Evolutionary conservation across 2,329 filamentous ascomycete genomes (phyloP).

Genomic region (Teratosphaeria destructans): DNA sequence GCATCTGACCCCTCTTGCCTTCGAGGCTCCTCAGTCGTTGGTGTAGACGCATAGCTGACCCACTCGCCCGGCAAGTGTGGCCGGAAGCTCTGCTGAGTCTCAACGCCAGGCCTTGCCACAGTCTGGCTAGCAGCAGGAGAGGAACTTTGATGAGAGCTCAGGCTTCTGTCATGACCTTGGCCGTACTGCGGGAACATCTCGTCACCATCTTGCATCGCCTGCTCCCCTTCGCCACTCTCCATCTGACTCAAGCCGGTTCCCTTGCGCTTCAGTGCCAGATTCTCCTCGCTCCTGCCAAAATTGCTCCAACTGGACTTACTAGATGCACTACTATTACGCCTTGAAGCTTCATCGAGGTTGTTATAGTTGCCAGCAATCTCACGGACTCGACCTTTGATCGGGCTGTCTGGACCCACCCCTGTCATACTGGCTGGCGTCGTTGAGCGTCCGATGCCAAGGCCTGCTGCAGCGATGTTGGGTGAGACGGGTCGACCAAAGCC

Average conservation of each 20-base stretch:
- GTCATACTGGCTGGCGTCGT: conserved; percentile 6
- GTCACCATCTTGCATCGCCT: conserved; percentile 1
- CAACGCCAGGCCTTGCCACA: conserved; percentile 9
- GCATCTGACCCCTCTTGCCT: not conserved
- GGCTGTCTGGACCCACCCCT: conserved; percentile 18
- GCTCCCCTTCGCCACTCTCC: not conserved
- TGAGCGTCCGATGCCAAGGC: conserved; percentile 5
- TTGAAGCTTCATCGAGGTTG: conserved; percentile 32
- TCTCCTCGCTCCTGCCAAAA: conserved; percentile 28
- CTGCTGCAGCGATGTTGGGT: conserved; percentile 4
- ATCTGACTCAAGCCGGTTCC: conserved; percentile 6
- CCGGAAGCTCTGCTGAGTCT: conserved; percentile 33
- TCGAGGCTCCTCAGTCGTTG: conserved; percentile 26
- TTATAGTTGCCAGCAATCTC: conserved; percentile 42
- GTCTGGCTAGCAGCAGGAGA: not conserved
- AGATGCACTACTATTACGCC: conserved; percentile 35
- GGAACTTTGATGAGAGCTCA: not conserved
- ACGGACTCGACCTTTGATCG: conserved; percentile 40
- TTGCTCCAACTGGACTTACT: conserved; percentile 31
- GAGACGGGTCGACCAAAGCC: conserved; percentile 1
- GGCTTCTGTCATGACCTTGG: not conserved
- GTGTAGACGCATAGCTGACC: conserved; percentile 39
- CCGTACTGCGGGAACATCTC: conserved; percentile 2
- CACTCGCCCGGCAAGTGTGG: conserved; percentile 44
- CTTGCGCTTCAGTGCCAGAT: conserved; percentile 17